These are phyloP conservation scores for Nakaseomyces nivariensis DNA, from an alignment of 1,139 yeast species.

Conservation along the genomic window DNA sequence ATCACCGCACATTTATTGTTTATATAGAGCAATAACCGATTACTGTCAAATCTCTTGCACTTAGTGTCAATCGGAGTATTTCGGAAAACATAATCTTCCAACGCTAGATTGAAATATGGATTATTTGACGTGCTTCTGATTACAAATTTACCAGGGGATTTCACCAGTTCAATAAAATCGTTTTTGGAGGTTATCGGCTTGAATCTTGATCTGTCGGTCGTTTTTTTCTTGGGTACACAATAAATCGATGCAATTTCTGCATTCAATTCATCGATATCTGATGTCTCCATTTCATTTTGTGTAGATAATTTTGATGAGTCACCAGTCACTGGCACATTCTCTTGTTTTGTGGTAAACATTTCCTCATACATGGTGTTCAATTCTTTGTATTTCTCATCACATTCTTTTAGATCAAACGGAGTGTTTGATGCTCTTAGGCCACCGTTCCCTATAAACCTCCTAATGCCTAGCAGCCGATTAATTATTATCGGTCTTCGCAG, in stretches of 20 bases:
- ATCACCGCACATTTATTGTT: conserved; percentile 82
- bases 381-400: conserved; percentile 20
- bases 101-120: conserved; percentile 70
- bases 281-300: not conserved
- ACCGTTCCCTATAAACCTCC: not conserved
- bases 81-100: conserved; percentile 70
- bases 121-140: conserved; percentile 33
- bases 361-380: conserved; percentile 23
- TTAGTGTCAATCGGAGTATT: conserved; percentile 41
- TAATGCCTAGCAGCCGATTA: not conserved
- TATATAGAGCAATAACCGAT: conserved; percentile 59
- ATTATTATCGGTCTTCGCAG: too few species aligned
- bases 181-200: conserved; percentile 7
- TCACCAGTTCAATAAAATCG: conserved; percentile 12
- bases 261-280: conserved; percentile 21
- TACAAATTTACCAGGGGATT: conserved; percentile 19
- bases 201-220: not conserved
- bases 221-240: not conserved
- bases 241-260: conserved; percentile 16
- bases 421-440: not conserved
- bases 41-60: conserved; percentile 23
- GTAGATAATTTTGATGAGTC: not conserved
- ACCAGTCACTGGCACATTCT: not conserved
- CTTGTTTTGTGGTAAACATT: conserved; percentile 17
- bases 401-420: conserved; percentile 16